These are phyloP conservation scores for Senna siamea DNA, from an alignment of 306 rosid species.

Conservation along the genomic window DNA sequence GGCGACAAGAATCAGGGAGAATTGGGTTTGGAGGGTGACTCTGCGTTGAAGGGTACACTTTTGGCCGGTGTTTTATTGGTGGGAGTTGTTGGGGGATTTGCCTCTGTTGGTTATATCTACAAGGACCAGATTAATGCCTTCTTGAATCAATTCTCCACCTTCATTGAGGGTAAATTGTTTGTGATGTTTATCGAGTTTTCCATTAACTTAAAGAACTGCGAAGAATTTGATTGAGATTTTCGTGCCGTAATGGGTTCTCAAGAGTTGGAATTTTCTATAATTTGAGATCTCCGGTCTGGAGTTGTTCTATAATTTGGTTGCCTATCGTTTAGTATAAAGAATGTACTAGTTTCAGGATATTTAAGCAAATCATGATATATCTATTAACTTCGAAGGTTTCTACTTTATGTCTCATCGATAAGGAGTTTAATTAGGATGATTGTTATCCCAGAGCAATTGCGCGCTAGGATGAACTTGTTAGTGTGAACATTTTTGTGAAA, in stretches of 20 bases:
- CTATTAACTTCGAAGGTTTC: background rate
- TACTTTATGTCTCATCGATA: no score
- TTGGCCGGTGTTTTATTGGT: constrained; percentile 77
- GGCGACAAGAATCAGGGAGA: constrained; percentile 28
- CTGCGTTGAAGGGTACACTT: constrained; percentile 77
- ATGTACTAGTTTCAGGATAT: background rate
- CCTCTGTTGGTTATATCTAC: constrained; percentile 73
- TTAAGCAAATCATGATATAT: background rate
- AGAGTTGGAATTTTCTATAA: background rate
- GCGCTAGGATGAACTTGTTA: background rate
- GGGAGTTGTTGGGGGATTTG: constrained; percentile 86
- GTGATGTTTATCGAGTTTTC: background rate
- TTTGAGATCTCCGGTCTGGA: background rate
- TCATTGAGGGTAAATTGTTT: constrained; percentile 66
- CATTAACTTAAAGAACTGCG: background rate
- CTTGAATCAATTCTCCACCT: constrained; percentile 67
- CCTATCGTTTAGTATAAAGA: background rate
- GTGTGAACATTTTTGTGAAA: background rate
- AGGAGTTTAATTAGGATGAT: background rate
- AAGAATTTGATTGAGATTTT: background rate
- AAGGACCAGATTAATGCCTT: constrained; percentile 75
- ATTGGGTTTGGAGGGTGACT: constrained; percentile 34
- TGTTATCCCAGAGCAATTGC: background rate
- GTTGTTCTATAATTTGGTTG: background rate
- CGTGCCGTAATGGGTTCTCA: background rate